Base-by-base conservation (phyloP, 2,329 filamentous ascomycete genomes). In the Incumbomyces delicatus region DNA sequence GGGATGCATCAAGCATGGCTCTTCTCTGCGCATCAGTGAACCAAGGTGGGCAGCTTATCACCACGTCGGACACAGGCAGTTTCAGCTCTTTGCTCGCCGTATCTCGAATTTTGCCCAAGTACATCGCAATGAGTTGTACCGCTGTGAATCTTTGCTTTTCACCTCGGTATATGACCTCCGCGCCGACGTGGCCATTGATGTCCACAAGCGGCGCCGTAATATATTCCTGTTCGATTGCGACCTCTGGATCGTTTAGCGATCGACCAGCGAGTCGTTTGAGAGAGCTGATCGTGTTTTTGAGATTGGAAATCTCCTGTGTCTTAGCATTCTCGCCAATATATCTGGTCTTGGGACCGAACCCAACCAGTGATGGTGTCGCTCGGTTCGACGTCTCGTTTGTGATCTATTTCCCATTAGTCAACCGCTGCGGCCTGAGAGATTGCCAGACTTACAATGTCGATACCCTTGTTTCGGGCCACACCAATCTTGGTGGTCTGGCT, bases 301-400 rank as follows among this genome's bases (percentile, higher is more conserved):
- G 81, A 77, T 98, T 98, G 63, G 90, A 95, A 66, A 95, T 94
- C 73, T 98, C 92, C 73, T 95, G 90, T 58, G 90, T 96, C 80
- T 96, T 96, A 58, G 92, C 92, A 48, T 86, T 71, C 74, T 98
- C 92, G 57, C 92, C 92, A 56, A 98, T 78, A 67, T 94, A 94
- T 74, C 92, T 85, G 68, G 79, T 82, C 74, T 94, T 95, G 66
- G 87, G 84, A 50, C 88, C 87, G 69, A 98, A 98, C 62, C 87
- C 89, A 61, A 98, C 92, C 57, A 98, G 76, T 53, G 92, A 88
- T 87, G 92, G 92, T 60, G 92, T 98, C 52, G 87, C 82, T 71
- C 92, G 84, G 78, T 98, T 96, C 58, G 92, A 98, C 61, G 96
- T 92, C 72, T 98, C 92, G 77, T 98, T 98, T 74, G 87, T 85